Base-by-base conservation (phyloP, 495 filamentous ascomycete genomes). In the Arthonia radiata region DNA sequence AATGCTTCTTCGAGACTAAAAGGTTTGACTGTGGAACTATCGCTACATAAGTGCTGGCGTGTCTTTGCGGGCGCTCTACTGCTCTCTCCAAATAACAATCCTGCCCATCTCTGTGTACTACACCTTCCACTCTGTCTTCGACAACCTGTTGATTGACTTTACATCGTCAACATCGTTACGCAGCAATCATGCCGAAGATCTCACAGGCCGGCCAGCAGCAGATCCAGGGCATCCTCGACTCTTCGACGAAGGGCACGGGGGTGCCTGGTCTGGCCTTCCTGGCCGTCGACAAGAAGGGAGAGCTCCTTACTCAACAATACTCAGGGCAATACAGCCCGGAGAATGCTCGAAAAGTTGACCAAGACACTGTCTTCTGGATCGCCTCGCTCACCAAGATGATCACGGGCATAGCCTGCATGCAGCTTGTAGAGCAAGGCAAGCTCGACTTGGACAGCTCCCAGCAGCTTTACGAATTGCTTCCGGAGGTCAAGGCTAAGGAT, bases 361-460 rank as follows among this genome's bases (percentile, higher is more conserved):
- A 50, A 7, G 61, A 67, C 11, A 57, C 30, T 8, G 34, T 61
- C 11, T 67, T 62, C 34, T 69, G 55, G 60, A 59, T 68, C 14
- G 59, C 60, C 21, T 61, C 56, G n/a, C 66, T 35, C 25, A 41
- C 36, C 13, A 39, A 39, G 23, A 36, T 39, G 33, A 23, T 36
- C 13, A 42, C 41, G 2, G 55, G 50, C 0, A 50, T 72, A 28
- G 64, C 63, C 0, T 57, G 48, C 31, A 67, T 71, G 65, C 65
- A 72, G 34, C 49, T 65, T 0, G 56, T 67, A 7, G 66, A 71
- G 34, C 50, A 61, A 29, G 61, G 61, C 1, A 42, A 35, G 22
- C 32, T 73, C 4, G 34, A 30, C 0, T 41, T 72, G 1, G 65
- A 69, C 39, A 55, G 66, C 41, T 42, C 38, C 1, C 43, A 49